Evolutionary conservation across 2,329 filamentous ascomycete species (phyloP), one percentile per base, ranked within the genome.

Genomic region (Hypoxylon sp.): DNA sequence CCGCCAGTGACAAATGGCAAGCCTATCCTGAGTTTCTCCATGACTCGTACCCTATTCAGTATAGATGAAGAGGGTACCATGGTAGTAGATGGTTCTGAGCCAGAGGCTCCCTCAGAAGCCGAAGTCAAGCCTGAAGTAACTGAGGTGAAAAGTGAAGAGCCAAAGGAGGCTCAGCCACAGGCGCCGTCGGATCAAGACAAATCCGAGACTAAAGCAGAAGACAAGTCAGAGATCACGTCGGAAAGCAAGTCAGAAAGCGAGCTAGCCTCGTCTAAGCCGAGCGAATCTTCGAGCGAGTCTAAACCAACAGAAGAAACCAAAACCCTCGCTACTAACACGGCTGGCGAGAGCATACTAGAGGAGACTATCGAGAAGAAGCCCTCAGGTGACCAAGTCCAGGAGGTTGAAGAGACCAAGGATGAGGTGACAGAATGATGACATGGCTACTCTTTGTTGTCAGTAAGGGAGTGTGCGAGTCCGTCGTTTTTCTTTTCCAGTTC

Each of bases 41-140:
- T 79, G 27, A 81, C 85, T 0, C 79, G 83, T 40, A 86, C 83
- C 0, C 72, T 86, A 35, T 90, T 84, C 79, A 85, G 84, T 57
- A 84, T 89, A 61, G 84, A 86, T 7, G 82, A 88, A 25, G 82
- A 85, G 70, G 83, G 85, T 31, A 79, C 81, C 6, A 73, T 88
- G 61, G 79, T 73, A 73, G 77, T 81, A 6, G 77, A 84, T n/a
- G 67, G 63, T n/a, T 69, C 70, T 49, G 71, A 53, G 20, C 49
- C 67, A 37, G 69, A 64, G 54, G 33, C 33, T 46, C 11, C 54
- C 40, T 53, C 61, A 57, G 44, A 50, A 27, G n/a, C 30, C 44
- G 66, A 73, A 35, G 6, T 59, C 2, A 73, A 69, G 8, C 56
- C 69, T 6, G 69, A 72, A 14, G 49, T 17, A 30, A 13, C 46